Conservation (phyloP, 1,139 yeast species). For the Kurtzmaniella natalensis region DNA sequence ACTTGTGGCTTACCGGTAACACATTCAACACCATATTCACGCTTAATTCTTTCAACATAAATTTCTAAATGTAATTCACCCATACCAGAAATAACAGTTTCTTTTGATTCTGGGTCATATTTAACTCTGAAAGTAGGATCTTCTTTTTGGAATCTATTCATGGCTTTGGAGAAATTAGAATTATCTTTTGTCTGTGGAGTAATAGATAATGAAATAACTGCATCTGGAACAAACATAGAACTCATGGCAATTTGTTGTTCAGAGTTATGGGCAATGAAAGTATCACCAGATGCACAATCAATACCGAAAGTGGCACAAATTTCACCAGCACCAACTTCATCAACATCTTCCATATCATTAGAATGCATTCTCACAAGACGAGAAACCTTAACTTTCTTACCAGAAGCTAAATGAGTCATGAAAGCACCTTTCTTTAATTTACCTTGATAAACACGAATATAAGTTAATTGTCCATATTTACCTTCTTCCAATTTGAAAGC, state of each 20-base stretch:
- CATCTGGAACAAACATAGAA: slow-evolving; percentile 98
- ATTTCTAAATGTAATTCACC: slow-evolving; percentile 97
- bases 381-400: slow-evolving; percentile 91
- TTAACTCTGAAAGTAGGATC: slow-evolving; percentile 97
- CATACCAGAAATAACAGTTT: slow-evolving; percentile 96
- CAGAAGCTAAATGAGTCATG: slow-evolving; percentile 86
- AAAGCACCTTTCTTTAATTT: slow-evolving; percentile 84
- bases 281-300: slow-evolving; percentile 99
- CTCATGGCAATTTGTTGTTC: slow-evolving; percentile 81
- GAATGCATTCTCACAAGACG: slow-evolving; percentile 98
- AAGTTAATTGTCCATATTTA: slow-evolving; percentile 94
- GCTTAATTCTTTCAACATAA: slow-evolving; percentile 94
- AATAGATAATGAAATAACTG: slow-evolving; percentile 90
- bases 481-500: slow-evolving; percentile 99
- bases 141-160: slow-evolving; percentile 95
- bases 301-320: slow-evolving; percentile 99
- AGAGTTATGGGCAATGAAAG: slow-evolving; percentile 76
- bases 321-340: slow-evolving; percentile 96
- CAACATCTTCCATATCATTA: slow-evolving; percentile 96
- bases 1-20: slow-evolving; percentile 97
- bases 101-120: slow-evolving; percentile 88
- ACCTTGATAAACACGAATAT: slow-evolving; percentile 96
- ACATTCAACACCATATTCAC: slow-evolving; percentile 96
- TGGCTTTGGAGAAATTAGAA: slow-evolving; percentile 85
- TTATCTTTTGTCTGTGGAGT: slow-evolving; percentile 87